Evolutionary conservation across 2,329 filamentous ascomycete species (phyloP), one percentile per base, ranked within the genome.

Genomic region (Coniella lustricola): DNA sequence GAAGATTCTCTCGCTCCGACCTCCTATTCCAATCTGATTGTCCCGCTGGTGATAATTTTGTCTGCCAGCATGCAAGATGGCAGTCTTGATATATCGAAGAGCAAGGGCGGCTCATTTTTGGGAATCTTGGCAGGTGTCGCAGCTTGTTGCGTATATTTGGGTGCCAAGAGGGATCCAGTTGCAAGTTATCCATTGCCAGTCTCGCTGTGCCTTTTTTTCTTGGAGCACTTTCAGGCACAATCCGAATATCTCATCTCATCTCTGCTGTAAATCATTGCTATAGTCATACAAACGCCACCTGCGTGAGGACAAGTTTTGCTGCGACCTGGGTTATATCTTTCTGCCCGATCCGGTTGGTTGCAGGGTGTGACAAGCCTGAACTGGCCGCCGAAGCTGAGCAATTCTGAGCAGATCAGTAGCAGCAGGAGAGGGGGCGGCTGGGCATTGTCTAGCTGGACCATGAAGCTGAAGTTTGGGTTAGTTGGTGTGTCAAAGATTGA

Each of bases 321-420:
- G 7, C 37, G 29, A 20, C 41, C 32, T 35, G n/a, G n/a, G n/a
- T n/a, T n/a, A n/a, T n/a, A n/a, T n/a, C n/a, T n/a, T n/a, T n/a
- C 25, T 43, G 25, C 41, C 50, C 35, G 17, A 49, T 50, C 33
- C 44, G 46, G 50, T 38, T 31, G 41, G 46, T 39, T 52, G 50
- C 50, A 50, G 49, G 39, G 50, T 52, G 47, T 39, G 42, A 49
- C 50, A 25, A 22, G 50, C 32, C 43, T 50, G 50, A 44, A 25
- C 37, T 39, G 35, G 46, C 29, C 38, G 36, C 37, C 36, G 38
- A 18, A 37, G 17, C 25, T n/a, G n/a, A n/a, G n/a, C n/a, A n/a
- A n/a, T n/a, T n/a, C 14, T 35, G 25, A 20, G 44, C 22, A 22
- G 20, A 45, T 21, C 7, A n/a, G 14, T 25, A 12, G 18, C 25